Evolutionary conservation across 106 monocot species (phyloP), one percentile per base, ranked within the genome.

Genomic region (Iris macrosiphon): DNA sequence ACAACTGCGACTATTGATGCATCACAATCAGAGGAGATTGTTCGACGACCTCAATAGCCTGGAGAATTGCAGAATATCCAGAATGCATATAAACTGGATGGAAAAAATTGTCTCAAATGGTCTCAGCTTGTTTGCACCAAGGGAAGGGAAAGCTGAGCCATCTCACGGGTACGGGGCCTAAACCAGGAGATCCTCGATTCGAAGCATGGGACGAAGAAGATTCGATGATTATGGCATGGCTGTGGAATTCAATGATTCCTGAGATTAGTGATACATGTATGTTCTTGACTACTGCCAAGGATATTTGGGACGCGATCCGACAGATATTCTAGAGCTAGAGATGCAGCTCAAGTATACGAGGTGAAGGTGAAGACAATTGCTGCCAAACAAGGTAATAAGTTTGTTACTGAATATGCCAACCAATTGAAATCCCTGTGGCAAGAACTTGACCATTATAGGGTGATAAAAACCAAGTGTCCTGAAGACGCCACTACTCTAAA

Each of bases 401-500:
- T 0, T 0, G 41, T 42, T 42, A 13, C 41, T 42, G 41, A 42
- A 16, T 42, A 42, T 42, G 41, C 41, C 15, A 42, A 42, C 14
- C 41, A 15, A 42, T 42, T 42, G 15, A 42, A 42, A 11, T 0
- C 41, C 4, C 3, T 42, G 4, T 42, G 41, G 41, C 41, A 42
- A 42, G 15, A 42, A 42, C 41, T 42, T 42, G 41, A 42, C 4
- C 41, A 42, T 15, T 42, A 42, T 11, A 42, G 9, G 41, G 15
- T 42, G 15, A 42, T 42, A 42, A 42, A 42, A 42, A 42, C 41
- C 15, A 42, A 42, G 17, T 42, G 41, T 42, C 41, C 41, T 42
- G 41, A 42, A 10, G 41, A 42, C 4, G 13, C 1, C 1, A 16
- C 4, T 1, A 16, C 17, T 42, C 7, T 42, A 42, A 42, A 42